phyloP scores from a whole-genome alignment of 371 early-diverging fungal species.

The Actinomortierella wolfii region DNA sequence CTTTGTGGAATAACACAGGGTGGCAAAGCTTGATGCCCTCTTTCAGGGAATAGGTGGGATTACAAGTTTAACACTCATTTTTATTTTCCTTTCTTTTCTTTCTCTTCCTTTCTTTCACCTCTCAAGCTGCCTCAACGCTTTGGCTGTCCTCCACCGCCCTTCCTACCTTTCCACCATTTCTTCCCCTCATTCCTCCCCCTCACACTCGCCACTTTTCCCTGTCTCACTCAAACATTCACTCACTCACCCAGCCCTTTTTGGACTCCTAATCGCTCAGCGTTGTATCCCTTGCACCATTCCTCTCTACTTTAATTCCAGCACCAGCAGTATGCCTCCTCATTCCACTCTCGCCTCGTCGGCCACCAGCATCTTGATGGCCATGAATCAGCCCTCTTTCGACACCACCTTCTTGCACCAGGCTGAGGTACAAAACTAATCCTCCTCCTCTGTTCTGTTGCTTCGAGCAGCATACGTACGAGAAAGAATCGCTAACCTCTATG shows the following conservation, averaged over 20 bases:
- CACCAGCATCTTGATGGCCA: conserved; percentile 21
- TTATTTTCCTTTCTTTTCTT: neutral
- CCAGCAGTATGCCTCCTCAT: conserved; percentile 31
- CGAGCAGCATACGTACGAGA: too few species aligned
- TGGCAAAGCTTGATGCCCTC: too few species aligned
- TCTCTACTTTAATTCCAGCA: neutral
- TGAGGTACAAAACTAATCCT: conserved; percentile 21
- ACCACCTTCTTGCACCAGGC: conserved; percentile 32
- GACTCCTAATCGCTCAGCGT: neutral
- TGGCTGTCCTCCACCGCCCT: neutral
- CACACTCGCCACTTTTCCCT: neutral
- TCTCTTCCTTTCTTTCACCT: neutral
- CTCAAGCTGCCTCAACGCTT: neutral
- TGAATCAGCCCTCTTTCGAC: conserved; percentile 26
- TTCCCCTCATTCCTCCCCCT: neutral
- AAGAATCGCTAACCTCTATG: neutral
- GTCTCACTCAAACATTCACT: neutral
- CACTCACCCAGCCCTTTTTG: neutral
- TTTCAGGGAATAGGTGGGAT: too few species aligned
- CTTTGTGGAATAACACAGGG: too few species aligned
- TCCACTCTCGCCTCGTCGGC: conserved; percentile 5
- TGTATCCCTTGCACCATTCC: neutral
- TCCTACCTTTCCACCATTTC: neutral
- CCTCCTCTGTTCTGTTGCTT: neutral
- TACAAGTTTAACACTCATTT: conserved; percentile 3